These are phyloP conservation scores for Aspergillus sp. DNA, from an alignment of 2,329 filamentous ascomycete genomes.

Conservation along the genomic window DNA sequence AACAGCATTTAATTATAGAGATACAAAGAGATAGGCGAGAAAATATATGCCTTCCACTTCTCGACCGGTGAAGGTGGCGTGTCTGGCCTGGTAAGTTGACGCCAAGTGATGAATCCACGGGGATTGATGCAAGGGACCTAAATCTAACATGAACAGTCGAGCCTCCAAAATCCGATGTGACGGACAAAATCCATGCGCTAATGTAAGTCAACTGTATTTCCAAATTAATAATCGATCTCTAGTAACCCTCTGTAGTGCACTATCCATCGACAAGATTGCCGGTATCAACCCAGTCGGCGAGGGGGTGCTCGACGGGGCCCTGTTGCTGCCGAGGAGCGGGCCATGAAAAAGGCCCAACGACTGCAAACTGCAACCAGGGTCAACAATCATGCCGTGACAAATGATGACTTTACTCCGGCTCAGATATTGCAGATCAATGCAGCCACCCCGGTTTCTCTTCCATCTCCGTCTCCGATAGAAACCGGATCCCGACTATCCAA, in stretches of 20 bases:
- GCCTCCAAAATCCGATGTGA: slow-evolving; percentile 28
- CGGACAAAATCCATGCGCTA: slow-evolving; percentile 23
- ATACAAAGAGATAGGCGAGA: not conserved
- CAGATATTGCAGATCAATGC: not conserved
- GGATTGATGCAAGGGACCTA: not conserved
- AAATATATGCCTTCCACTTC: not conserved
- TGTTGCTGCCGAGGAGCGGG: not conserved
- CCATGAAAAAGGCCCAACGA: slow-evolving; percentile 3
- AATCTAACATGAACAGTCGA: slow-evolving; percentile 15
- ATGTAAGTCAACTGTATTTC: slow-evolving; percentile 12
- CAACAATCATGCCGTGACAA: not conserved
- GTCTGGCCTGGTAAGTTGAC: slow-evolving; percentile 22
- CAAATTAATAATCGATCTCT: too few relatives aligned
- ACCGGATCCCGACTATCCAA: not conserved
- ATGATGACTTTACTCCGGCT: not conserved
- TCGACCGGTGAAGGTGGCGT: slow-evolving; percentile 23
- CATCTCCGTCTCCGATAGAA: slow-evolving; percentile 3
- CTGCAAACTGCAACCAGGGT: not conserved
- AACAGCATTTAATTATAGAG: not conserved
- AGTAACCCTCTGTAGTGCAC: slow-evolving; percentile 1
- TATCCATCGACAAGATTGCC: slow-evolving; percentile 1
- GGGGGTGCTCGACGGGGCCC: slow-evolving; percentile 13
- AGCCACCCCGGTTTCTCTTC: not conserved
- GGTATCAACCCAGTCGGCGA: slow-evolving; percentile 13
- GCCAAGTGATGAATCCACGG: not conserved